phyloP scores from a whole-genome alignment of 768 basidiomycete species.

The Suillus brevipes region DNA sequence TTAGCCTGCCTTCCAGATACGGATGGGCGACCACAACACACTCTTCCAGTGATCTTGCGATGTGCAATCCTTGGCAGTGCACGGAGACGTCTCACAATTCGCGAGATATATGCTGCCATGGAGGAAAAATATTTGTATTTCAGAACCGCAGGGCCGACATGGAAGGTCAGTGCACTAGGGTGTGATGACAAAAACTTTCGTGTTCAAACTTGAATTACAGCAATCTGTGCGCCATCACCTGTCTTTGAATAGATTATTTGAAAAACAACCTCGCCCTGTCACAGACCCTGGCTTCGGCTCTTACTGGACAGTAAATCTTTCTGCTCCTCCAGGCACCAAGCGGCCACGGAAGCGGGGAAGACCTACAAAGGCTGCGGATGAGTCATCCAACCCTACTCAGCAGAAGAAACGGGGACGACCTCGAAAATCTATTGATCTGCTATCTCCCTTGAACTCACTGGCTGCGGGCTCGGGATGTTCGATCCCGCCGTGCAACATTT shows the following conservation, averaged over 20 bases:
- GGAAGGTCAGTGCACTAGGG: conserved; percentile 61
- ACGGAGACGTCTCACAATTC: conserved; percentile 73
- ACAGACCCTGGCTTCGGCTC: conserved; percentile 87
- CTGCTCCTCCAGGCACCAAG: conserved; percentile 85
- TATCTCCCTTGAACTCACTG: conserved; percentile 20
- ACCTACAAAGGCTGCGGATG: conserved; percentile 45
- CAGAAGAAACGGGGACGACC: conserved; percentile 46
- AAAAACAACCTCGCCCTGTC: conserved; percentile 77
- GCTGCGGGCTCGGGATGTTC: conserved; percentile 19
- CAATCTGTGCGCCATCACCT: conserved; percentile 89
- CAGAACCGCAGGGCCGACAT: conserved; percentile 75
- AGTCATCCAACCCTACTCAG: conserved; percentile 17
- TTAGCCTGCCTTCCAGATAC: conserved; percentile 79
- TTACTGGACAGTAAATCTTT: conserved; percentile 87
- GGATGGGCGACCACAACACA: conserved; percentile 77
- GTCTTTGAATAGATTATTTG: conserved; percentile 79
- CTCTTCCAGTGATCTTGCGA: conserved; percentile 80
- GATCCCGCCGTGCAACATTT: conserved; percentile 23
- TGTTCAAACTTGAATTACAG: conserved; percentile 36
- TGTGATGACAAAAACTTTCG: conserved; percentile 3
- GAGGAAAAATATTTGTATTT: conserved; percentile 84
- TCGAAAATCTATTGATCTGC: conserved; percentile 28
- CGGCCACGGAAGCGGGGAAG: conserved; percentile 80
- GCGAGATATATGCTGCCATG: conserved; percentile 86
- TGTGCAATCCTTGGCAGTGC: conserved; percentile 82